Percentiles rank a stretch among this genome's conserved stretches.
phyloP scores from a whole-genome alignment of 2,329 filamentous ascomycete species.

The Colletotrichum sp. region DNA sequence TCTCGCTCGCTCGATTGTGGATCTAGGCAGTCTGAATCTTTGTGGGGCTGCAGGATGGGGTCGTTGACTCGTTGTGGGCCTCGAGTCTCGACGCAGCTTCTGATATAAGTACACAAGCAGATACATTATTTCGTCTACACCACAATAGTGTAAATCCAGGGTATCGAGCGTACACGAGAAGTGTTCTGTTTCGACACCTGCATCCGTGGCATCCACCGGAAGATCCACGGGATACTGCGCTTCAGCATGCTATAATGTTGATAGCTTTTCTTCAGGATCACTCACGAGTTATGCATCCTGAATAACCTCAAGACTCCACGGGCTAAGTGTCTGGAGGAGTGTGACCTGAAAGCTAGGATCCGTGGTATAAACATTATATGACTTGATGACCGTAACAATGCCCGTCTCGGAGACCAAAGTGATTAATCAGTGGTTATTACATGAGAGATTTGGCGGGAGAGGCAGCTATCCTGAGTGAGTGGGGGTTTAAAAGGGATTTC shows the following conservation, averaged over 20 bases:
- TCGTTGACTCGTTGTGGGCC: not conserved
- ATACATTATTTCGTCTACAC: not conserved
- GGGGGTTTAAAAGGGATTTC: fast-evolving
- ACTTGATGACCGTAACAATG: fast-evolving
- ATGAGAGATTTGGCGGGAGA: not conserved
- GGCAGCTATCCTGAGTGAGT: not conserved
- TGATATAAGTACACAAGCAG: not conserved
- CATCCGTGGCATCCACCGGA: not conserved
- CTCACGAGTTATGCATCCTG: not conserved
- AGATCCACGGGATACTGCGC: not conserved
- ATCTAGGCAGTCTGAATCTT: not conserved
- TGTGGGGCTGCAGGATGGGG: not conserved
- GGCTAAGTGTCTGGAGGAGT: too few species aligned
- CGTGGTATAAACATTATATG: not conserved
- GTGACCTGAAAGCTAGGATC: not conserved
- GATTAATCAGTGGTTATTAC: too few species aligned
- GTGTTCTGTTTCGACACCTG: not conserved
- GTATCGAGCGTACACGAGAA: not conserved
- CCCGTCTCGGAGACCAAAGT: not conserved
- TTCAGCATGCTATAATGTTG: not conserved
- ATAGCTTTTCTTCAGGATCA: not conserved
- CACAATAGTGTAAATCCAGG: not conserved
- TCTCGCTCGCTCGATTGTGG: not conserved
- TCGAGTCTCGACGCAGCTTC: not conserved
- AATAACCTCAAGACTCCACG: not conserved